Conservation (phyloP, 2,329 filamentous ascomycete genomes). For the Fusarium hostae region DNA sequence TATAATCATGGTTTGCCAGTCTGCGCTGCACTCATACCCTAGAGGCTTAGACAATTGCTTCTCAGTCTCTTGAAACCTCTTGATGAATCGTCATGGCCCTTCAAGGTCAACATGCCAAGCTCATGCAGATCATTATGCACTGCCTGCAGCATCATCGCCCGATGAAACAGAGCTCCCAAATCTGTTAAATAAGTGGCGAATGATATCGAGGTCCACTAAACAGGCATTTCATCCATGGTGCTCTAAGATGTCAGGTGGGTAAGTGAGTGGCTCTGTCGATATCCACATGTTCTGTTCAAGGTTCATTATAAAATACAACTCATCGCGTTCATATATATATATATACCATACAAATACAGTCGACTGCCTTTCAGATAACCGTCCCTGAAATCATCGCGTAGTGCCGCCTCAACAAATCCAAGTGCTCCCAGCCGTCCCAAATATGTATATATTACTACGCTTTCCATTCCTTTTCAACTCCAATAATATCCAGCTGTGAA, state of each 20-base stretch:
- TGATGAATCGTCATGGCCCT: neutral
- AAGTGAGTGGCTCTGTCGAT: neutral
- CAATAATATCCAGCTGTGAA: slow-evolving; percentile 32
- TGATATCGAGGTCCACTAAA: slow-evolving; percentile 26
- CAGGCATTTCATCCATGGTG: slow-evolving; percentile 9
- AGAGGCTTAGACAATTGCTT: neutral
- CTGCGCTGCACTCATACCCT: no score
- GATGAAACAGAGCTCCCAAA: slow-evolving; percentile 7
- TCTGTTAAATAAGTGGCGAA: slow-evolving; percentile 27
- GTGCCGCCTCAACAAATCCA: slow-evolving; percentile 17
- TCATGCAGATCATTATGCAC: slow-evolving; percentile 43
- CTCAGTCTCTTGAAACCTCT: neutral
- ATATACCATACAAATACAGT: slow-evolving; percentile 1
- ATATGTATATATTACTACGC: slow-evolving; percentile 19
- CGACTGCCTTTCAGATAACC: slow-evolving; percentile 1
- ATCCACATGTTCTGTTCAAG: slow-evolving; percentile 1
- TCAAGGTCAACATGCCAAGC: slow-evolving; percentile 13
- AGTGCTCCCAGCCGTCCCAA: slow-evolving; percentile 15
- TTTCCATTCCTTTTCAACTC: slow-evolving; percentile 38
- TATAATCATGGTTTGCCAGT: neutral
- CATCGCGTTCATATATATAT: neutral
- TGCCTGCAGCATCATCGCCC: slow-evolving; percentile 8
- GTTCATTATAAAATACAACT: neutral
- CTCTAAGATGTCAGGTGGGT: neutral
- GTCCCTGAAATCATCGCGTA: slow-evolving; percentile 5